A percentile compares a stretch with the other conserved stretches of the same genome.
Evolutionary conservation across 768 basidiomycete species (phyloP).

Genomic region (Symmetrospora coprosmae): DNA sequence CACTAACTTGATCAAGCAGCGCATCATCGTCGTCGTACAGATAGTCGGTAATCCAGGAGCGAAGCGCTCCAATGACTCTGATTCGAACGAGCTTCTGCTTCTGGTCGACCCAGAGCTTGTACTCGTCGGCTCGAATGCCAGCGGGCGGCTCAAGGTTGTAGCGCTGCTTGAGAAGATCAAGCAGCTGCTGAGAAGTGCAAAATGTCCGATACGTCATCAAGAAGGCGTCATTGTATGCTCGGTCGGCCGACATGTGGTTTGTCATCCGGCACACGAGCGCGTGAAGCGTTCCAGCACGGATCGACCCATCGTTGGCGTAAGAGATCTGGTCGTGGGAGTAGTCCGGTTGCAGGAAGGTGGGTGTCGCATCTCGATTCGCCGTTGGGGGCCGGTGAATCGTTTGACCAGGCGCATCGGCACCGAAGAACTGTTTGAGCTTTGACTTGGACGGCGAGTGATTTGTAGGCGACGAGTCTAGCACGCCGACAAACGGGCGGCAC

Average conservation of each 20-base stretch:
- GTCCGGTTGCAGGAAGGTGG: slow-evolving; percentile 76
- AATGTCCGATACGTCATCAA: slow-evolving; percentile 94
- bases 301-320: slow-evolving; percentile 66
- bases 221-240: slow-evolving; percentile 72
- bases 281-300: slow-evolving; percentile 70
- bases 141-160: slow-evolving; percentile 65
- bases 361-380: slow-evolving; percentile 33
- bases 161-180: slow-evolving; percentile 63
- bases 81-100: slow-evolving; percentile 78
- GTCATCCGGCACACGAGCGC: slow-evolving; percentile 82
- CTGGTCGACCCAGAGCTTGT: slow-evolving; percentile 62
- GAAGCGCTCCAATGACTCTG: slow-evolving; percentile 81
- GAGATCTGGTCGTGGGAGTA: slow-evolving; percentile 66
- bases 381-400: neutral
- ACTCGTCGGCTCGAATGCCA: slow-evolving; percentile 49
- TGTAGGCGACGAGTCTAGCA: neutral
- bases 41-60: slow-evolving; percentile 70
- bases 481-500: neutral
- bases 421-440: slow-evolving; percentile 58
- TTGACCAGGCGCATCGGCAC: slow-evolving; percentile 43
- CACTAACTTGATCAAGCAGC: slow-evolving; percentile 66
- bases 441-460: slow-evolving; percentile 19
- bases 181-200: slow-evolving; percentile 64
- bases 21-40: slow-evolving; percentile 69
- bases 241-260: slow-evolving; percentile 43